These are phyloP conservation scores for Chlorella sorokiniana DNA, from an alignment of 139 green algal genomes.

Conservation along the genomic window DNA sequence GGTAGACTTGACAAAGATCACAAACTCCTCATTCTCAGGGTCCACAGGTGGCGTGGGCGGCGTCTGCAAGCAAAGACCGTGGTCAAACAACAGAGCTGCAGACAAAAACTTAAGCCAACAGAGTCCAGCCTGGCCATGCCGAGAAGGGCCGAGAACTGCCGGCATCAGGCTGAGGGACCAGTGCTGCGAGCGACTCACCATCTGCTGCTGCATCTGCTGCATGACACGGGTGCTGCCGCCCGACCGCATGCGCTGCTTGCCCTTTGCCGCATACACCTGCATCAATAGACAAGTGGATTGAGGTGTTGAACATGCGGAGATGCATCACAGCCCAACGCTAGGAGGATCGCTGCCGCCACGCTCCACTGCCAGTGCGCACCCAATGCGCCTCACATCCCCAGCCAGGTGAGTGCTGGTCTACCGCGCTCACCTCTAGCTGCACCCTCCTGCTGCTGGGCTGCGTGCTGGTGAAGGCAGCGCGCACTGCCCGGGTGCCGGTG, in stretches of 20 bases:
- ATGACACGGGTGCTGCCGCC: slow-evolving; percentile 18
- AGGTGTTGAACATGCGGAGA: background rate
- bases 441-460: slow-evolving; percentile 21
- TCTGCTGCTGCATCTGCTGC: slow-evolving; percentile 23
- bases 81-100: background rate
- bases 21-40: slow-evolving; percentile 80
- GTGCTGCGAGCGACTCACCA: background rate
- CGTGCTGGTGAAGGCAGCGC: slow-evolving; percentile 9
- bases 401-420: too few relatives aligned
- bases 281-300: background rate
- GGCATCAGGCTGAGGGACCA: background rate
- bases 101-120: too few relatives aligned
- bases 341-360: background rate
- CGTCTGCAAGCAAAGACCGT: background rate
- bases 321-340: too few relatives aligned
- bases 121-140: too few relatives aligned
- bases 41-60: slow-evolving; percentile 69
- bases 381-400: slow-evolving; percentile 13
- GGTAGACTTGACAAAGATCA: slow-evolving; percentile 70
- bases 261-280: slow-evolving; percentile 41
- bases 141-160: too few relatives aligned
- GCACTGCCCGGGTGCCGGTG: slow-evolving; percentile 9
- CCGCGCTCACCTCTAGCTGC: slow-evolving; percentile 19
- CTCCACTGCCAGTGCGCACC: background rate
- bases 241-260: slow-evolving; percentile 46